Evolutionary conservation across 345 rosid species (phyloP).

Genomic region (Limnanthes douglasii): DNA sequence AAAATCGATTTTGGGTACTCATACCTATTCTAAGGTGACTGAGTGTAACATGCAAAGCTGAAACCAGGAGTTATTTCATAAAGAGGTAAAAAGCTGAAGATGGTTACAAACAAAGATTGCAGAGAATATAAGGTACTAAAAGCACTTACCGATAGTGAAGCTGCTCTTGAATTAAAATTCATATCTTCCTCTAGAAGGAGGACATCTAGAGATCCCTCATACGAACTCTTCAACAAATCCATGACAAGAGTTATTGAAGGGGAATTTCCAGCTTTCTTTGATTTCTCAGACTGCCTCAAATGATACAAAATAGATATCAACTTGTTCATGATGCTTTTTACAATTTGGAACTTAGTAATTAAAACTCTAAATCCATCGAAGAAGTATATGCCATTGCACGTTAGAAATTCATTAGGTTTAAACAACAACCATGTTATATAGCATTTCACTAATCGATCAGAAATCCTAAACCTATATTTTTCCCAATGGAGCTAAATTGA

Average conservation of each 20-base stretch:
- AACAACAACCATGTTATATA: no score
- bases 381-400: no score
- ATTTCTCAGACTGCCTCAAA: constrained; percentile 61
- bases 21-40: no score
- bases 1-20: no score
- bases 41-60: no score
- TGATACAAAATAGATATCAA: background rate
- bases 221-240: constrained; percentile 51
- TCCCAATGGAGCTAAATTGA: no score
- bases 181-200: constrained; percentile 63
- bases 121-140: background rate
- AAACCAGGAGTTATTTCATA: constrained; percentile 1
- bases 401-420: no score
- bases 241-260: constrained; percentile 43
- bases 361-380: no score
- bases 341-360: background rate
- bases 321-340: background rate
- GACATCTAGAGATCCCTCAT: constrained; percentile 29
- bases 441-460: no score
- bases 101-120: constrained; percentile 4
- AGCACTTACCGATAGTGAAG: constrained; percentile 54
- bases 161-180: constrained; percentile 82
- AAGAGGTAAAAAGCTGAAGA: background rate
- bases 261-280: constrained; percentile 66
- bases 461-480: no score